A percentile compares a stretch with the other conserved stretches of the same genome.
Conservation (phyloP, 345 rosid species). For the Arabidopsis arenosa region DNA sequence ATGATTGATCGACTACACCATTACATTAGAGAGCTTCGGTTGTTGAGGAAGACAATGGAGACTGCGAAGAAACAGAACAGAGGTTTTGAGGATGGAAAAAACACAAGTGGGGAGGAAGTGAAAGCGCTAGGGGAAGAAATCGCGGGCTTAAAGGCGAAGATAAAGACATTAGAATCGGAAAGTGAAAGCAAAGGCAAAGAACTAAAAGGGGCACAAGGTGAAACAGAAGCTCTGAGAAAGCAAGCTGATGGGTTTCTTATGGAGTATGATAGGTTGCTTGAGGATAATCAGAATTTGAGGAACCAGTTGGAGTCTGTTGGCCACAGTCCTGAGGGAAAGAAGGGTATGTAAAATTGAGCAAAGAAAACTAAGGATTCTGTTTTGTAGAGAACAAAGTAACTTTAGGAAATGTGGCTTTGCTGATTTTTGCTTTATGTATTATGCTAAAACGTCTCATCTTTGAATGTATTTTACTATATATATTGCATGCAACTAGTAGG, state of each 20-base stretch:
- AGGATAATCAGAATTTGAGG: conserved; percentile 73
- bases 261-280: conserved; percentile 75
- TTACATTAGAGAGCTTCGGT: conserved; percentile 78
- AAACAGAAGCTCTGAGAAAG: conserved; percentile 68
- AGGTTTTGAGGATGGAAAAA: conserved; percentile 63
- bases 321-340: conserved; percentile 57
- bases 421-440: conserved; percentile 1
- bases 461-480: not conserved
- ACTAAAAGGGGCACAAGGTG: conserved; percentile 60
- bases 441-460: not conserved
- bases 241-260: conserved; percentile 74
- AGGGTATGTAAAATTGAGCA: conserved; percentile 45
- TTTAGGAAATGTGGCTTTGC: not conserved
- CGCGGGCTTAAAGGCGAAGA: conserved; percentile 47
- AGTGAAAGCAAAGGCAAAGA: conserved; percentile 57
- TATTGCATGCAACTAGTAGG: not conserved
- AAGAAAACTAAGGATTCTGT: conserved; percentile 21
- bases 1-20: conserved; percentile 92
- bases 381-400: conserved; percentile 25
- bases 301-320: conserved; percentile 68
- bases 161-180: conserved; percentile 60
- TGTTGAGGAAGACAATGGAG: conserved; percentile 81
- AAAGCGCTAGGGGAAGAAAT: conserved; percentile 61
- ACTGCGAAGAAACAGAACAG: conserved; percentile 71
- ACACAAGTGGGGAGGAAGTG: conserved; percentile 50